Conservation (phyloP, 495 filamentous ascomycete genomes). For the Cudoniella acicularis region DNA sequence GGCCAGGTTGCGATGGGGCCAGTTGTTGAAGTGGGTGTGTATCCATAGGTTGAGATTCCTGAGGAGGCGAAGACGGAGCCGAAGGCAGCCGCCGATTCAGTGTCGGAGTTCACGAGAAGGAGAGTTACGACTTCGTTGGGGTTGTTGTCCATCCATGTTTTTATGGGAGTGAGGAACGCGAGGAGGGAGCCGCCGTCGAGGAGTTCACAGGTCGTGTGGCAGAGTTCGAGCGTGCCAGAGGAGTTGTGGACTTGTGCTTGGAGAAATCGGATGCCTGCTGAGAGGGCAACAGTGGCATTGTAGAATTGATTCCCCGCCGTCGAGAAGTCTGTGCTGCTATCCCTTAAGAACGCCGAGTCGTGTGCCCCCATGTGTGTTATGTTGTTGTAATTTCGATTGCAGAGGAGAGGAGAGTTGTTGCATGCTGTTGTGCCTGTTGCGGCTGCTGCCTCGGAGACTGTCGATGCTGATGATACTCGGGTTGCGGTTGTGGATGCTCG, state of each 20-base stretch:
- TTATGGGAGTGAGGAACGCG: conserved; percentile 54
- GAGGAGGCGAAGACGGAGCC: conserved; percentile 48
- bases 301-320: conserved; percentile 64
- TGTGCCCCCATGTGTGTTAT: conserved; percentile 69
- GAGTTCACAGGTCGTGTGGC: conserved; percentile 62
- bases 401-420: conserved; percentile 65
- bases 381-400: conserved; percentile 57
- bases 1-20: conserved; percentile 51
- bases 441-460: conserved; percentile 13
- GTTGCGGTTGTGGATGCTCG: conserved; percentile 5
- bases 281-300: conserved; percentile 59
- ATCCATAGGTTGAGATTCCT: conserved; percentile 58
- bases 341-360: conserved; percentile 61
- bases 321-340: conserved; percentile 46
- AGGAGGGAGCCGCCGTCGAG: conserved; percentile 61
- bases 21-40: conserved; percentile 35
- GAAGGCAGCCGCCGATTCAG: conserved; percentile 43
- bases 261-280: conserved; percentile 64
- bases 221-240: conserved; percentile 52
- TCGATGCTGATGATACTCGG: neutral
- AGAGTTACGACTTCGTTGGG: conserved; percentile 67
- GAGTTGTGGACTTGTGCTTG: conserved; percentile 64
- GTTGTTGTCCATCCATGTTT: conserved; percentile 60
- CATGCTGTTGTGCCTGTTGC: conserved; percentile 40
- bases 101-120: conserved; percentile 65